These are phyloP conservation scores for Suhomyces coccinellae DNA, from an alignment of 1,139 yeast genomes.

Conservation along the genomic window DNA sequence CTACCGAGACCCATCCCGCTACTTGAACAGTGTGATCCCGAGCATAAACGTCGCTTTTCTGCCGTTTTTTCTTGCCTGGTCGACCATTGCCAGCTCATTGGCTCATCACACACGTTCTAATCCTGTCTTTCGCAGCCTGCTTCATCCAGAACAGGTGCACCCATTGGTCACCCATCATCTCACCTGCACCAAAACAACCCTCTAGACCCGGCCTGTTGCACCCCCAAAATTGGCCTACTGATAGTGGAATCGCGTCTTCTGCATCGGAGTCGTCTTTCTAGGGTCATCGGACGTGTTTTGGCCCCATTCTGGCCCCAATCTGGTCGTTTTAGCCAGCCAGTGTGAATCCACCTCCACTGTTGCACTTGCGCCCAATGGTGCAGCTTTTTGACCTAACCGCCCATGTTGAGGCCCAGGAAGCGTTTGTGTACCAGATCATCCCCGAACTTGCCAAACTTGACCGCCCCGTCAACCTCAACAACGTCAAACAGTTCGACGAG, in stretches of 20 bases:
- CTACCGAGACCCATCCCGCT: background rate
- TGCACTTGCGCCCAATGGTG: conserved; percentile 4
- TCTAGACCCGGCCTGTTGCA: background rate
- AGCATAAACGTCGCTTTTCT: background rate
- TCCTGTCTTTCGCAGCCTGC: background rate
- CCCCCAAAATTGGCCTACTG: background rate
- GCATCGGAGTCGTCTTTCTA: background rate
- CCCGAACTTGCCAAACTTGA: conserved; percentile 25
- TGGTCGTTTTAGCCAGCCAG: background rate
- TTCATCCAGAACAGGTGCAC: background rate
- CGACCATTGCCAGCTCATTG: background rate
- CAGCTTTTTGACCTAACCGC: conserved; percentile 10
- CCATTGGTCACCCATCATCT: conserved; percentile 8
- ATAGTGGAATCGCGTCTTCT: background rate
- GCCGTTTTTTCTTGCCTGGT: background rate
- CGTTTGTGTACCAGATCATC: conserved; percentile 25
- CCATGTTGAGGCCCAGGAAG: conserved; percentile 19
- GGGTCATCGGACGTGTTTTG: background rate
- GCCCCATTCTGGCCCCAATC: background rate
- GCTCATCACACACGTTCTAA: no score
- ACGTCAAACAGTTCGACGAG: conserved; percentile 31
- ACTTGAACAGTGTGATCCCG: background rate
- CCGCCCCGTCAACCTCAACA: conserved; percentile 25
- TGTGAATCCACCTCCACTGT: background rate
- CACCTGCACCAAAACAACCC: conserved; percentile 9